A percentile compares a stretch with the other conserved stretches of the same genome.
Conservation (phyloP, 805 yeast genomes). For the Vanderwaltozyma verrucispora region DNA sequence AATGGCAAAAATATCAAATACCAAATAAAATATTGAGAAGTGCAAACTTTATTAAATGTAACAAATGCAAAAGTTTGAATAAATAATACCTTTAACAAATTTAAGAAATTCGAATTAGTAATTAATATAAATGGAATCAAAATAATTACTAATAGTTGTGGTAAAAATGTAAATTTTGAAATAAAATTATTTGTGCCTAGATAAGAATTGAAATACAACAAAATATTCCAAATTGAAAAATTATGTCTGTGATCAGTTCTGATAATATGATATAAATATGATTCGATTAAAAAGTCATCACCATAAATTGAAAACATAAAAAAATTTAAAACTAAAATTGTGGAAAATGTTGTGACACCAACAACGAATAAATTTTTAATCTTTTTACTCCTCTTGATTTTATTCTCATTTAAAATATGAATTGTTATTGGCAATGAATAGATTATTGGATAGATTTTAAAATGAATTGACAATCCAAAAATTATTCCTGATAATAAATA, state of each 20-base stretch:
- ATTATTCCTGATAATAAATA: slow-evolving; percentile 35
- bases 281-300: slow-evolving; percentile 58
- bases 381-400: slow-evolving; percentile 35
- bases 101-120: slow-evolving; percentile 23
- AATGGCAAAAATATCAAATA: slow-evolving; percentile 78
- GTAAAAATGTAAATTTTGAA: slow-evolving; percentile 62
- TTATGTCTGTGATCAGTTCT: slow-evolving; percentile 92
- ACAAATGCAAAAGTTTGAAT: slow-evolving; percentile 74
- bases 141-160: slow-evolving; percentile 50
- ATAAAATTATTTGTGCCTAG: too few relatives aligned
- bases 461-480: slow-evolving; percentile 75
- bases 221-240: slow-evolving; percentile 76
- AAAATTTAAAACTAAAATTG: slow-evolving; percentile 40
- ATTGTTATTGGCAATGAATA: slow-evolving; percentile 63
- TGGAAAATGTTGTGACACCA: slow-evolving; percentile 29
- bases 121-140: slow-evolving; percentile 15
- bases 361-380: slow-evolving; percentile 32
- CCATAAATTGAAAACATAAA: slow-evolving; percentile 68
- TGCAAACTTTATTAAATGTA: slow-evolving; percentile 70
- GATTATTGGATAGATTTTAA: slow-evolving; percentile 86
- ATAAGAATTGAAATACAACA: slow-evolving; percentile 60
- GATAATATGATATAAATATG: slow-evolving; percentile 73
- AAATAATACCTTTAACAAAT: slow-evolving; percentile 47
- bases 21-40: slow-evolving; percentile 96
- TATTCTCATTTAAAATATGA: slow-evolving; percentile 21